Evolutionary conservation across 805 yeast species (phyloP).

Genomic region (Candida oleophila): DNA sequence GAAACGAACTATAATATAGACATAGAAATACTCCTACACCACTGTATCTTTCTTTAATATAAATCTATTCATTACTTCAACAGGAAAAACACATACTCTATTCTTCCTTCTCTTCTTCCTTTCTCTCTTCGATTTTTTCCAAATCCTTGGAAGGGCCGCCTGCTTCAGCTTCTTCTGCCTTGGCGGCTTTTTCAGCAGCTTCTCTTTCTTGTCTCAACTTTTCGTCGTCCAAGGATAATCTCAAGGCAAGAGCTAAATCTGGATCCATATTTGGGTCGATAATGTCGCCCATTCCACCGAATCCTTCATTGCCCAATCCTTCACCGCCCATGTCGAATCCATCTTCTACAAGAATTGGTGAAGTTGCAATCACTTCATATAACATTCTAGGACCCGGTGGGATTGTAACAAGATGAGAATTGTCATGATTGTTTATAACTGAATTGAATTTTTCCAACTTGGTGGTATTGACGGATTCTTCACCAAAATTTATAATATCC

Average conservation of each 20-base stretch:
- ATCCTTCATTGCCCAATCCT: conserved; percentile 43
- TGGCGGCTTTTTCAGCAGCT: conserved; percentile 34
- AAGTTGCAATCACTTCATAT: conserved; percentile 75
- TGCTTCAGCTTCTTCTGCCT: conserved; percentile 13
- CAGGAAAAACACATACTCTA: conserved; percentile 8
- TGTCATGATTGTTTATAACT: conserved; percentile 71
- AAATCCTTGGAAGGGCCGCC: conserved; percentile 16
- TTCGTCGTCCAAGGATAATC: conserved; percentile 94
- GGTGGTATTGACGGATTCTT: conserved; percentile 71
- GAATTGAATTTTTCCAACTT: conserved; percentile 78
- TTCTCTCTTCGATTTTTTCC: conserved; percentile 31
- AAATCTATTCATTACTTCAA: not conserved
- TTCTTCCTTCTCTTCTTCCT: conserved; percentile 16
- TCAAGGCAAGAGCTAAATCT: conserved; percentile 91
- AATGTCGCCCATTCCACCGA: conserved; percentile 38
- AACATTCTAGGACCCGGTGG: conserved; percentile 86
- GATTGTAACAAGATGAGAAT: conserved; percentile 78
- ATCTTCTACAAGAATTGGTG: conserved; percentile 70
- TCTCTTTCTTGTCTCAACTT: conserved; percentile 85
- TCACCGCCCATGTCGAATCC: conserved; percentile 52
- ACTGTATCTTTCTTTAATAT: no score
- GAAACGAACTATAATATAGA: no score
- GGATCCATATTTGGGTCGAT: conserved; percentile 92
- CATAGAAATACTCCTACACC: no score
- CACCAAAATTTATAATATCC: conserved; percentile 91